These are phyloP conservation scores for Ajuga chamaepitys DNA, from an alignment of 257 asterid species.

Conservation along the genomic window DNA sequence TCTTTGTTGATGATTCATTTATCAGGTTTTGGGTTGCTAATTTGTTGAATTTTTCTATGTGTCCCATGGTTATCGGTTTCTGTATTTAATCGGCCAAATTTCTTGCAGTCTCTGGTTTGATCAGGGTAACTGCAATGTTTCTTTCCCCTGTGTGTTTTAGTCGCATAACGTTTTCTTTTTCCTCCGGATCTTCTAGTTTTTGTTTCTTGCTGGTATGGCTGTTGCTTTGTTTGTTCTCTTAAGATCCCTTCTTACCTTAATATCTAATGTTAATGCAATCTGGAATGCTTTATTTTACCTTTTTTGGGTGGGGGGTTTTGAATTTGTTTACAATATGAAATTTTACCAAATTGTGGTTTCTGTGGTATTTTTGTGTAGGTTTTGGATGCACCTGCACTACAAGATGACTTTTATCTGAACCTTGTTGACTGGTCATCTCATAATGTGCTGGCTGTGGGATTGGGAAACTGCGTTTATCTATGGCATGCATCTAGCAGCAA, in stretches of 20 bases:
- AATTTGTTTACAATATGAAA: background rate
- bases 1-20: background rate
- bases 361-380: slow-evolving; percentile 23
- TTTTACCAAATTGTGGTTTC: background rate
- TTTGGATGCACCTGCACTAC: slow-evolving; percentile 17
- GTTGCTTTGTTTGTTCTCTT: background rate
- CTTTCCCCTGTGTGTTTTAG: too few relatives aligned
- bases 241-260: background rate
- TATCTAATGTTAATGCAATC: background rate
- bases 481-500: slow-evolving; percentile 16
- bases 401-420: slow-evolving; percentile 15
- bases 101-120: background rate
- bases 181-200: background rate
- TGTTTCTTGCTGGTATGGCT: background rate
- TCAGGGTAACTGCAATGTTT: too few relatives aligned
- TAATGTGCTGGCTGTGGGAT: slow-evolving; percentile 18
- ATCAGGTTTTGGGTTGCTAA: background rate
- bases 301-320: background rate
- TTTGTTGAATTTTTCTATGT: background rate
- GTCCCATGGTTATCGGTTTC: background rate
- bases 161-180: too few relatives aligned
- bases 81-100: background rate
- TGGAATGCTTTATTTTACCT: background rate
- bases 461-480: slow-evolving; percentile 14
- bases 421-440: slow-evolving; percentile 17